These are phyloP conservation scores for Dimargaris cristalligena DNA, from an alignment of 192 early-diverging fungal genomes.

Conservation along the genomic window DNA sequence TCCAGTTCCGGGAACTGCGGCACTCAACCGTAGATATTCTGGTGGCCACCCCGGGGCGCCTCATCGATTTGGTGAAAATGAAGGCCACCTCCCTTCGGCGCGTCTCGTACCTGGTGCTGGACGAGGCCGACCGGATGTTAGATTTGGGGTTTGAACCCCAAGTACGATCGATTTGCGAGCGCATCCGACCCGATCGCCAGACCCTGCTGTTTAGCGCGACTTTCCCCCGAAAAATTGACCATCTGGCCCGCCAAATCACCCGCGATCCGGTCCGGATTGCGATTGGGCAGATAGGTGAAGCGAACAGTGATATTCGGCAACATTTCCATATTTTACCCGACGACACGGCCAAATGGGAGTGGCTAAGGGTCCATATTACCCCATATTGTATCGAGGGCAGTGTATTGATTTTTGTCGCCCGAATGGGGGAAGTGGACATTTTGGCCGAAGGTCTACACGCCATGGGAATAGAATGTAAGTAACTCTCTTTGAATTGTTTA, in stretches of 20 bases:
- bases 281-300: constrained; percentile 33
- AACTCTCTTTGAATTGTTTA: too few relatives aligned
- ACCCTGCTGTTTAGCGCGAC: constrained; percentile 94
- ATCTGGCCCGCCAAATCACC: constrained; percentile 95
- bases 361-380: constrained; percentile 41
- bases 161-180: constrained; percentile 91
- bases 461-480: constrained; percentile 39
- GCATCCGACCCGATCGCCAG: constrained; percentile 74
- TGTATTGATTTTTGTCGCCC: constrained; percentile 58
- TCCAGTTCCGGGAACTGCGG: constrained; percentile 73
- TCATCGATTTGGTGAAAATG: constrained; percentile 96
- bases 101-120: constrained; percentile 95
- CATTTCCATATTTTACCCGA: constrained; percentile 38
- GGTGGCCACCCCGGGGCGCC: constrained; percentile 95
- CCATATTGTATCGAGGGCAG: constrained; percentile 40
- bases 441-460: constrained; percentile 42
- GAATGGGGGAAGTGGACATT: constrained; percentile 56
- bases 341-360: constrained; percentile 55
- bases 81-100: constrained; percentile 54
- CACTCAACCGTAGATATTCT: constrained; percentile 75
- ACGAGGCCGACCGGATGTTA: constrained; percentile 99
- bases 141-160: constrained; percentile 96
- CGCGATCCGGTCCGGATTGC: constrained; percentile 93
- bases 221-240: constrained; percentile 86
- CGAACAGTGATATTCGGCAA: constrained; percentile 66